Base-by-base conservation (phyloP, 208 protist species). In the Phytomonas sp. region DNA sequence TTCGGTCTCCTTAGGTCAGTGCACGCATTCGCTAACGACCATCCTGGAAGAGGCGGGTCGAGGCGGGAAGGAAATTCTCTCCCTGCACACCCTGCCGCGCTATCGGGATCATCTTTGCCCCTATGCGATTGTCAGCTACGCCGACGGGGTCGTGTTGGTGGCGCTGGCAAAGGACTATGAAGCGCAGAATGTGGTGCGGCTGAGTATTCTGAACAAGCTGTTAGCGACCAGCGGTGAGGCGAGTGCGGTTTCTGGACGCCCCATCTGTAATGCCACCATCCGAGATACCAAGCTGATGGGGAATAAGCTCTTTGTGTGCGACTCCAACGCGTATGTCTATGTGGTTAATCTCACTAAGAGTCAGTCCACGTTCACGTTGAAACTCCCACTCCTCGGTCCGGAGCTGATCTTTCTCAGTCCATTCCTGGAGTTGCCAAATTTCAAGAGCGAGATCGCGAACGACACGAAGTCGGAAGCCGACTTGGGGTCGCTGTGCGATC, bases 41-140 rank as follows among this genome's bases (percentile, higher is more conserved):
- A 62, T 63, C 5, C 53, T 88, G 33, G 60, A 63, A n/a, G 60
- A 59, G 20, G 60, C 72, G 0, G 62, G 31, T 28, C 40, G 75
- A 36, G 29, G 74, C 26, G 60, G 62, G 37, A 56, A 37, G 28
- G 73, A 84, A 65, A 70, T 88, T 23, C 70, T 81, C n/a, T 65
- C 71, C 0, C 70, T 88, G 62, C 40, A 85, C 37, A 68, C 72
- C 31, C 30, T 88, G 62, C 43, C 66, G 69, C 70, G 75, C 13
- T 88, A 79, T 53, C 65, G 74, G 23, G 78, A 82, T 66, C 71
- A 77, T 17, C 3, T 62, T 20, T 63, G 46, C 3, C 68, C 78
- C 61, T 83, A 82, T 62, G 68, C 75, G 29, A 69, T 88, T 43
- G 63, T 85, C 67, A 72, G 60, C 13, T 77, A 79, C 68, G 29